Percentiles rank a stretch among this genome's conserved stretches.
Conservation (phyloP, 2,329 filamentous ascomycete genomes). For the Ceratocystis smalleyi region DNA sequence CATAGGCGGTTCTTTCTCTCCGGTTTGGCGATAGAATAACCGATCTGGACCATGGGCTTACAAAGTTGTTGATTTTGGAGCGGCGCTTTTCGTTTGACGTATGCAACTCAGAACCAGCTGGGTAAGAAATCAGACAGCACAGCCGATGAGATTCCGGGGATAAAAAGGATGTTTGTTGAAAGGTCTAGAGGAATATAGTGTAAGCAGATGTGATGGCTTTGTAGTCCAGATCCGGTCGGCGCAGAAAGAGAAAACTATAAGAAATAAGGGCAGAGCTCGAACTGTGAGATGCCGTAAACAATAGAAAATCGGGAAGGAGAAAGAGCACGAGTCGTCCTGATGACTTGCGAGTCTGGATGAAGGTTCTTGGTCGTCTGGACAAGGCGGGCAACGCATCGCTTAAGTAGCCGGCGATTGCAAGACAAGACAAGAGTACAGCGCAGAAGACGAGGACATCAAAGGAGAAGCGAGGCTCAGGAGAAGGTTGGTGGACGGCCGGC, state of each 20-base stretch:
- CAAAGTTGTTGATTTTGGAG: neutral
- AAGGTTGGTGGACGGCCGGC: neutral
- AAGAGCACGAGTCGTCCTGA: neutral
- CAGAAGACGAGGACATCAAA: neutral
- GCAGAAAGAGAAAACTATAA: neutral
- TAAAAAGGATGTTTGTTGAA: neutral
- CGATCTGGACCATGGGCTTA: neutral
- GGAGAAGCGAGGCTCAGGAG: neutral
- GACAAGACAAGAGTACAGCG: neutral
- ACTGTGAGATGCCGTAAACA: neutral
- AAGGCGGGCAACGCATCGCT: neutral
- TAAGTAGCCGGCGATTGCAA: neutral
- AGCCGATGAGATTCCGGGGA: conserved; percentile 5
- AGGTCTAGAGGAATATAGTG: conserved; percentile 3
- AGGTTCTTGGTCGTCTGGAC: neutral
- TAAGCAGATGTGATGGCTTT: neutral
- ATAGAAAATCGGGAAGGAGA: neutral
- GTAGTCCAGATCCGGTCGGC: neutral
- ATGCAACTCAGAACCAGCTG: conserved; percentile 10
- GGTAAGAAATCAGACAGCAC: conserved; percentile 9
- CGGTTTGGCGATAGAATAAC: neutral
- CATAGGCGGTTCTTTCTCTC: neutral
- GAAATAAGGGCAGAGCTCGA: neutral
- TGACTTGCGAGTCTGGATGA: neutral
- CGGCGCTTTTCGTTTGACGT: neutral